These are phyloP conservation scores for Rostrohypoxylon terebratum DNA, from an alignment of 495 filamentous ascomycete genomes.

Conservation along the genomic window DNA sequence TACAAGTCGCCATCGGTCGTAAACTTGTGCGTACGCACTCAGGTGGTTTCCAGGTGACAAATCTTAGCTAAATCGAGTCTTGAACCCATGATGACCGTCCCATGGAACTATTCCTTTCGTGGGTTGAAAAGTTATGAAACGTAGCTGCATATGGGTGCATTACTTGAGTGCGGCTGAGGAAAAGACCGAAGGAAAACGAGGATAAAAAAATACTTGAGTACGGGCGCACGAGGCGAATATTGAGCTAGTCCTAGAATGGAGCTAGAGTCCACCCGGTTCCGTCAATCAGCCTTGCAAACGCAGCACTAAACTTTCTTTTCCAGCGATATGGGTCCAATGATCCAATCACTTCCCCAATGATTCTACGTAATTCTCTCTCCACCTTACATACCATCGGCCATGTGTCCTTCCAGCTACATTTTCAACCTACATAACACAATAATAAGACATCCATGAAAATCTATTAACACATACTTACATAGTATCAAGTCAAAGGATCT, in stretches of 20 bases:
- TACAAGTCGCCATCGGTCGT: neutral
- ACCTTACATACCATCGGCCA: too few relatives aligned
- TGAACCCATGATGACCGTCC: neutral
- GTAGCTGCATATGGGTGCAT: slow-evolving; percentile 8
- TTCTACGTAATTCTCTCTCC: neutral
- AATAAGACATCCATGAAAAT: neutral
- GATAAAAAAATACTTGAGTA: slow-evolving; percentile 1
- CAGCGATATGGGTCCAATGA: slow-evolving; percentile 3
- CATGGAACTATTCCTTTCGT: slow-evolving; percentile 1
- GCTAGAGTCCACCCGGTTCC: neutral
- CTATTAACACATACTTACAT: slow-evolving; percentile 8
- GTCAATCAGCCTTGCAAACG: slow-evolving; percentile 2
- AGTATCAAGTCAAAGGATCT: slow-evolving; percentile 2
- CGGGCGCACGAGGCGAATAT: slow-evolving; percentile 1
- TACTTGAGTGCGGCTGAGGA: slow-evolving; percentile 15
- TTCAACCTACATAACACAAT: neutral
- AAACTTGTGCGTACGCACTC: neutral
- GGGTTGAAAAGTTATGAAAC: slow-evolving; percentile 14
- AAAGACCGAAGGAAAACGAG: neutral
- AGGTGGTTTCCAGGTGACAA: neutral
- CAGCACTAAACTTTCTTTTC: neutral
- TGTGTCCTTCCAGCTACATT: slow-evolving; percentile 9
- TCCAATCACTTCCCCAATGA: neutral
- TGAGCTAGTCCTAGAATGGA: neutral
- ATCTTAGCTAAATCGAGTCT: slow-evolving; percentile 11